Conservation (phyloP, 129 eudicot species). For the Saussurea involucrata region DNA sequence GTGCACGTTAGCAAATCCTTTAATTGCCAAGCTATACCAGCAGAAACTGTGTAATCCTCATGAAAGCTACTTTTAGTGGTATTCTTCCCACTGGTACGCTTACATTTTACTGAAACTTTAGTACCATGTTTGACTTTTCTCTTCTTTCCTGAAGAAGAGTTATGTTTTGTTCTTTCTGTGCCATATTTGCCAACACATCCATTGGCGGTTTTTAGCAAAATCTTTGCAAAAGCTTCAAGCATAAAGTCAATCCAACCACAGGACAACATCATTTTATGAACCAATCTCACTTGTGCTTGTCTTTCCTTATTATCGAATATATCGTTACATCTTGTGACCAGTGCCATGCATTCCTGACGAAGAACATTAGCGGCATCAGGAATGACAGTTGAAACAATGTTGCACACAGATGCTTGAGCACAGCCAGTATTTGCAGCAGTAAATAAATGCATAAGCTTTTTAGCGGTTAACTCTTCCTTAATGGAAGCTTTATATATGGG, state of each 20-base stretch:
- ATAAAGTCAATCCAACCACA: constrained; percentile 68
- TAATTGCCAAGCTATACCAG: constrained; percentile 80
- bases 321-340: constrained; percentile 50
- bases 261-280: constrained; percentile 74
- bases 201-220: constrained; percentile 55
- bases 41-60: constrained; percentile 59
- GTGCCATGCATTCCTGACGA: constrained; percentile 59
- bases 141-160: constrained; percentile 36
- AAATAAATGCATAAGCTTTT: constrained; percentile 60
- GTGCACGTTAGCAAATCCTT: constrained; percentile 72
- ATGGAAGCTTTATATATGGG: constrained; percentile 36
- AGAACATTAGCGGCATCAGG: constrained; percentile 53
- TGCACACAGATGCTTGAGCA: constrained; percentile 75
- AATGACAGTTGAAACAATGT: constrained; percentile 47
- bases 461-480: constrained; percentile 54
- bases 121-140: constrained; percentile 46
- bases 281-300: constrained; percentile 72
- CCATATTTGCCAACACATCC: constrained; percentile 44
- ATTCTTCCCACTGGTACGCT: constrained; percentile 24
- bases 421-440: constrained; percentile 50
- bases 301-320: constrained; percentile 49
- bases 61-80: constrained; percentile 26
- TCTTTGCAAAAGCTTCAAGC: constrained; percentile 48
- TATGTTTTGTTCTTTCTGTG: constrained; percentile 33
- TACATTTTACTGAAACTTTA: constrained; percentile 37